These are phyloP conservation scores for Claviceps lovelessii DNA, from an alignment of 2,329 filamentous ascomycete species.

Conservation along the genomic window DNA sequence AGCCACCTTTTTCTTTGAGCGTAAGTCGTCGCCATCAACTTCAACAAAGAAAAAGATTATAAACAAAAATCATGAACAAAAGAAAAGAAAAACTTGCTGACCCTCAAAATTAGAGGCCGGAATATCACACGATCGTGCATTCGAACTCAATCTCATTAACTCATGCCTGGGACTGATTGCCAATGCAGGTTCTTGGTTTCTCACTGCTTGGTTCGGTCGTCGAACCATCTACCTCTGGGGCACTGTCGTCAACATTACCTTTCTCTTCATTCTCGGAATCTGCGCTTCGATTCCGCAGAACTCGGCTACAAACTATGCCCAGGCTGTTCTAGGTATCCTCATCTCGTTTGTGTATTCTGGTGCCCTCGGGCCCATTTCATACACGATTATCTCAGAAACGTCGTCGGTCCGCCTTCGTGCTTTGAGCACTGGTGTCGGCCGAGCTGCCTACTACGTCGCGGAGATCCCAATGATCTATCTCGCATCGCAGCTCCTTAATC, in stretches of 20 bases:
- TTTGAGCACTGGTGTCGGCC: slow-evolving; percentile 23
- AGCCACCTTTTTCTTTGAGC: slow-evolving; percentile 43
- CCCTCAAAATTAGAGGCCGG: slow-evolving; percentile 6
- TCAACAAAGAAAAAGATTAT: not conserved
- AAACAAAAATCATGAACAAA: not conserved
- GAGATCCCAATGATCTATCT: slow-evolving; percentile 28
- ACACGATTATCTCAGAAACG: slow-evolving; percentile 27
- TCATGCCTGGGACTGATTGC: slow-evolving; percentile 19
- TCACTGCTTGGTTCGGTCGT: slow-evolving; percentile 24
- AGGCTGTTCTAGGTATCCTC: slow-evolving; percentile 22
- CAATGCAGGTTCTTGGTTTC: slow-evolving; percentile 20
- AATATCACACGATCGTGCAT: slow-evolving; percentile 9
- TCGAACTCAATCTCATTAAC: slow-evolving; percentile 15
- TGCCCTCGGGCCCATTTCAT: slow-evolving; percentile 24
- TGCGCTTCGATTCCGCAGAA: slow-evolving; percentile 20
- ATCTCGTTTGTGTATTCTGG: slow-evolving; percentile 26
- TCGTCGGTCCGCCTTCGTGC: slow-evolving; percentile 28
- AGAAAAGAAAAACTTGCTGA: not conserved
- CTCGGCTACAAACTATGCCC: slow-evolving; percentile 21
- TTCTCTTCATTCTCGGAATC: slow-evolving; percentile 23
- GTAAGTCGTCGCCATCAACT: slow-evolving; percentile 9
- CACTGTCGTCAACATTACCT: slow-evolving; percentile 17
- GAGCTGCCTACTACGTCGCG: slow-evolving; percentile 26
- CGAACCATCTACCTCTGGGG: slow-evolving; percentile 26
- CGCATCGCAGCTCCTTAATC: slow-evolving; percentile 24